Percentiles rank a stretch among this genome's conserved stretches.
Conservation (phyloP, 805 yeast species). For the Nakazawaea wickerhamii region DNA sequence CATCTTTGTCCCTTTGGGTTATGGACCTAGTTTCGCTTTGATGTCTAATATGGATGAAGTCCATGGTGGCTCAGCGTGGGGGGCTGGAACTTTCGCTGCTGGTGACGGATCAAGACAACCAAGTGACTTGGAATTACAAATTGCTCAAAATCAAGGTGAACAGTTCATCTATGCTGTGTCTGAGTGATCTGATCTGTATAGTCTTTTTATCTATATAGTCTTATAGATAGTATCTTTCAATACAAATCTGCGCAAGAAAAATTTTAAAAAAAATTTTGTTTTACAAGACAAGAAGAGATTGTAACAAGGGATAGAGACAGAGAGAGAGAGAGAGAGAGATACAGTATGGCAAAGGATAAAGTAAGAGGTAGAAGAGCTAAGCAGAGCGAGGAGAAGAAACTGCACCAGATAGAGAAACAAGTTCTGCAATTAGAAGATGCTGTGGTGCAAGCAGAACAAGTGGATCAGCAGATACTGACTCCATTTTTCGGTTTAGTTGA, state of each 20-base stretch:
- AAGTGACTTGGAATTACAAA: constrained; percentile 52
- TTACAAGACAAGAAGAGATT: no score
- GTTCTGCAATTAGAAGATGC: constrained; percentile 4
- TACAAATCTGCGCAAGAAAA: not conserved
- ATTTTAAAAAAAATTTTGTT: not conserved
- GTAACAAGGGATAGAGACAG: no score
- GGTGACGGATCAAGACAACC: constrained; percentile 73
- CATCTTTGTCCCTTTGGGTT: constrained; percentile 74
- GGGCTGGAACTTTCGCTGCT: constrained; percentile 77
- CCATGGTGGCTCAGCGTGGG: constrained; percentile 86
- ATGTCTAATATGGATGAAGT: constrained; percentile 55
- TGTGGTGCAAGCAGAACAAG: not conserved
- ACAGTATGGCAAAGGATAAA: constrained; percentile 16
- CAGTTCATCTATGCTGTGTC: constrained; percentile 46
- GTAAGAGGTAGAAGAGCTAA: constrained; percentile 29
- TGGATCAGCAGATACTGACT: constrained; percentile 14
- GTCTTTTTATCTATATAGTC: not conserved
- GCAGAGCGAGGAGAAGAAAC: constrained; percentile 12
- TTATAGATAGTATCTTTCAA: not conserved
- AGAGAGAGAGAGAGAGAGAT: no score
- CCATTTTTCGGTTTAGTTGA: constrained; percentile 86
- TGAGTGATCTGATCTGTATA: not conserved
- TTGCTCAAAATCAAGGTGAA: constrained; percentile 66
- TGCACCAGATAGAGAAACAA: constrained; percentile 10
- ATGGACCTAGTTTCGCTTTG: constrained; percentile 49